phyloP scores from a whole-genome alignment of 371 early-diverging fungal species.

The Mortierella sp. region DNA sequence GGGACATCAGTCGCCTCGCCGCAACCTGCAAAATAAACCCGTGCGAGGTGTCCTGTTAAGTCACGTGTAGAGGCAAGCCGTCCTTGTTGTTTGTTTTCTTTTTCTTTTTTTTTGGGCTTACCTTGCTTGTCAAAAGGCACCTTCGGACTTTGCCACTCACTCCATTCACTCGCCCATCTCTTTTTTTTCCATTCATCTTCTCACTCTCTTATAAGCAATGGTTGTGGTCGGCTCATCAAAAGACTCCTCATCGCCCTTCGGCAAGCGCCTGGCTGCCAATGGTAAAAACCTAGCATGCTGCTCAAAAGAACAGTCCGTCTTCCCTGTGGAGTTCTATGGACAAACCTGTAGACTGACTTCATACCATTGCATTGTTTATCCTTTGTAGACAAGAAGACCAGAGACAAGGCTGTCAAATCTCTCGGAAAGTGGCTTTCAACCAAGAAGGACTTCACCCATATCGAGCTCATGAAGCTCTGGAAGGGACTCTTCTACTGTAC shows the following conservation, averaged over 20 bases:
- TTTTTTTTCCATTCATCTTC: background rate
- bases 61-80: slow-evolving; percentile 16
- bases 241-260: slow-evolving; percentile 65
- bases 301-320: no score
- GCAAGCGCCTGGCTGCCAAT: slow-evolving; percentile 75
- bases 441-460: slow-evolving; percentile 67
- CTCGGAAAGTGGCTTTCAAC: slow-evolving; percentile 74
- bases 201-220: slow-evolving; percentile 23
- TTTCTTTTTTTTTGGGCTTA: slow-evolving; percentile 15
- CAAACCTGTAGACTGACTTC: background rate
- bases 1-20: slow-evolving; percentile 21
- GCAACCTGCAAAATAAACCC: background rate
- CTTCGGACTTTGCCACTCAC: slow-evolving; percentile 1
- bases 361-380: background rate
- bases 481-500: slow-evolving; percentile 94
- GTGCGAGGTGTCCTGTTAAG: background rate
- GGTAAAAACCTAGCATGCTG: slow-evolving; percentile 52
- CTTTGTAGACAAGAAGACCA: slow-evolving; percentile 81
- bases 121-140: background rate
- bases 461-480: slow-evolving; percentile 91
- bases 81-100: slow-evolving; percentile 23
- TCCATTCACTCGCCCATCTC: background rate
- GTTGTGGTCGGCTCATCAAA: slow-evolving; percentile 50
- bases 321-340: background rate
- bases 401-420: slow-evolving; percentile 85